These are phyloP conservation scores for Starmerella floricola DNA, from an alignment of 805 yeast species.

Conservation along the genomic window DNA sequence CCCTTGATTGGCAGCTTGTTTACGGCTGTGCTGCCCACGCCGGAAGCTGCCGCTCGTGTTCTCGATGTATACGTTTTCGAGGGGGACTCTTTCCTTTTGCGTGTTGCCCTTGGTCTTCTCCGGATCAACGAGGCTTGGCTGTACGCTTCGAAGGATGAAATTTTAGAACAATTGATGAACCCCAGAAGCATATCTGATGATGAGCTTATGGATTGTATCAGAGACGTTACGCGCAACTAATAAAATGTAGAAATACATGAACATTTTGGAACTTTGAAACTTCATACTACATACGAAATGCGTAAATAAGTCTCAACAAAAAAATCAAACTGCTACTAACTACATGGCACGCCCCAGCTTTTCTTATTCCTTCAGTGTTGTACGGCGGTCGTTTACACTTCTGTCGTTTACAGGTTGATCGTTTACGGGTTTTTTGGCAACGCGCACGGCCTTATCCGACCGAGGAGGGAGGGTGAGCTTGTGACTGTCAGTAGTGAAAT, in stretches of 20 bases:
- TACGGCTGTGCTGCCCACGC: constrained; percentile 34
- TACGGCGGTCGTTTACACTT: no score
- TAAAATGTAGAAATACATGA: background rate
- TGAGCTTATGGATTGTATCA: constrained; percentile 14
- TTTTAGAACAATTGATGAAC: constrained; percentile 26
- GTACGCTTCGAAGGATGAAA: constrained; percentile 40
- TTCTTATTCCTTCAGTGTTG: no score
- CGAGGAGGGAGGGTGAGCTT: no score
- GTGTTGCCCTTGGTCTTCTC: constrained; percentile 43
- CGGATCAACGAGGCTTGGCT: constrained; percentile 39
- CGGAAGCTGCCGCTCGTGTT: constrained; percentile 38
- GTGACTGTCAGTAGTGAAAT: no score
- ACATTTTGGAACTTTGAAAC: background rate
- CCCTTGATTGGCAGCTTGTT: constrained; percentile 36
- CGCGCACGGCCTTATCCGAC: no score
- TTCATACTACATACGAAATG: background rate
- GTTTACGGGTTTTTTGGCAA: no score
- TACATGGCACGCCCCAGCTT: no score
- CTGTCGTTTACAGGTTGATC: no score
- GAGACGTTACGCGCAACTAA: constrained; percentile 10
- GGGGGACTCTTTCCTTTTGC: constrained; percentile 44
- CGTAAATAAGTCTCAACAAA: no score
- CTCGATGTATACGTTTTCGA: constrained; percentile 53
- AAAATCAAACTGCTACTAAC: background rate
- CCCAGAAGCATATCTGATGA: constrained; percentile 14